Base-by-base conservation (phyloP, 441 rosid species). In the Erodium texanum region DNA sequence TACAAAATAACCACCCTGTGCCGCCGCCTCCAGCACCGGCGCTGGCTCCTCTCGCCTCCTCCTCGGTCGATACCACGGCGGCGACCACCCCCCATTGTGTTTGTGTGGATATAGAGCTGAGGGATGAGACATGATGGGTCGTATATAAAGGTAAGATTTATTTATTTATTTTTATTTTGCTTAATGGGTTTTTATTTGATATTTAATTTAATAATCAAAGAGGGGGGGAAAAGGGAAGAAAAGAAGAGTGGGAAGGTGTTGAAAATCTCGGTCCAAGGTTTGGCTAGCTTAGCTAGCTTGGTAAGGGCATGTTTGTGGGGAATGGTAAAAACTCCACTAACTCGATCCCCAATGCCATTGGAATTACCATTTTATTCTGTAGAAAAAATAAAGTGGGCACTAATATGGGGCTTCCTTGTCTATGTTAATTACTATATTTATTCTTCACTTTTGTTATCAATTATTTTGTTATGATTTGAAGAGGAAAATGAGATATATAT, bases 271-370 rank as follows among this genome's bases (percentile, higher is more conserved):
- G 45, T 38, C 79, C 68, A 66, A 73, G 79, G 16, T 70, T 38
- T 38, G 73, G 64, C 54, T 27, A 6, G 9, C 12, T 45, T 45
- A 15, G 54, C 16, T 45, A 45, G 54, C 12, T 45, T 71, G 70
- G 59, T 54, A 65, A 76, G 82, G 83, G 92, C 88, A 85, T 82
- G 92, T 85, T 81, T 79, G 88, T 85, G 86, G 86, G 29, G 86
- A 77, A 78, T 70, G 80, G 75, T 79, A 84, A 80, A 20, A 77
- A 79, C 29, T 82, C 90, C 89, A 87, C 93, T 82, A 75, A 80
- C 93, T 68, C 93, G 87, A 72, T 61, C 80, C 72, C 82, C 93
- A 43, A 85, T 83, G 83, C 75, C 36, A 76, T 80, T 71, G 88
- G 82, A 79, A 76, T 27, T 27, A 27, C 29, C 29, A 27, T 27